Evolutionary conservation across 148 eudicot genomes (phyloP), one percentile per base, ranked within the genome.

Genomic region (Diospyros lotus): DNA sequence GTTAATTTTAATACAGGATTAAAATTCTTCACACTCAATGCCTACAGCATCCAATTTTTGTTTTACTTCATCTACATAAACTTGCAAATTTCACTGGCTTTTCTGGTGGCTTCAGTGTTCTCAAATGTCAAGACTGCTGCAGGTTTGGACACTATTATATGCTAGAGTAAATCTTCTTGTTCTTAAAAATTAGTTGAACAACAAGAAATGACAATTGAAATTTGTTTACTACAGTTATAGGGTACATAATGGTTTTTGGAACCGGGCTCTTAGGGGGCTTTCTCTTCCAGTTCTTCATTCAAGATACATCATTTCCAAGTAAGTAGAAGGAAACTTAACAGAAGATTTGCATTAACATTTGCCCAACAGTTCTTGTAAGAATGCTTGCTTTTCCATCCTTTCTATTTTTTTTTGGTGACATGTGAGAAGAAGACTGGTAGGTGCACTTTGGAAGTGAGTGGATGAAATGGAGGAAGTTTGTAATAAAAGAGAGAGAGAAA

Each of bases 261-360:
- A 77, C 87, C 77, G 97, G 93, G 59, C 84, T 93, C 45, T 59
- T 92, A 73, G 98, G 96, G 66, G 88, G 79, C 62, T 90, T 90
- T 76, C 88, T 95, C 58, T 95, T 95, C 81, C 87, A 82, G 71
- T 82, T 77, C 83, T 95, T 91, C 69, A 63, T 93, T 58, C 75
- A 91, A 80, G 97, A 94, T 80, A 38, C 86, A 58, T 84, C 98
- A 79, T 94, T 92, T 75, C 92, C 97, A 78, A 84, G 98, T 94
- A 84, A 89, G 89, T 80, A 66, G 12, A 72, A 64, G 17, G 68
- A 51, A 66, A 17, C n/a, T 60, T 42, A 9, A 28, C 45, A 64
- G 28, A 13, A 73, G 12, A 61, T 72, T 28, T 28, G 39, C 40
- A 68, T 50, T 51, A 59, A 64, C 43, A 44, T 52, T 82, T 48